Evolutionary conservation across 352 stramenopile species (phyloP).

Genomic region (Phytophthora meadii): DNA sequence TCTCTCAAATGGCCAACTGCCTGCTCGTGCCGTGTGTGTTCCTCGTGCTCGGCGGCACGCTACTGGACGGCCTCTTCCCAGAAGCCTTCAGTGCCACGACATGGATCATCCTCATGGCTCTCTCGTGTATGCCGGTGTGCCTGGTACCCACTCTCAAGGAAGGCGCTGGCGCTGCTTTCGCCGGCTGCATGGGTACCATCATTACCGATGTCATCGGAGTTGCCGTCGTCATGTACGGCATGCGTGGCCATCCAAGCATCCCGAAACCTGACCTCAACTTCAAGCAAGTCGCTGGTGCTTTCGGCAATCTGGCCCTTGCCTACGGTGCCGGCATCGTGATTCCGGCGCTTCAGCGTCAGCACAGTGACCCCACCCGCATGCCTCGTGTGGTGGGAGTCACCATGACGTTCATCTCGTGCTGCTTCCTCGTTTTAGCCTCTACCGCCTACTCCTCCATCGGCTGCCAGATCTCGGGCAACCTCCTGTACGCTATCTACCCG

Average conservation of each 20-base stretch:
- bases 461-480: constrained; percentile 63
- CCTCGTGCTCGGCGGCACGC: constrained; percentile 51
- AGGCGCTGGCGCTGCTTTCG: constrained; percentile 44
- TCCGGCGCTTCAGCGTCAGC: constrained; percentile 50
- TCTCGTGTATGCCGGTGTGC: constrained; percentile 44
- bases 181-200: constrained; percentile 50
- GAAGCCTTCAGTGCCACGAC: constrained; percentile 38
- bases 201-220: constrained; percentile 53
- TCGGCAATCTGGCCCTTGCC: constrained; percentile 60
- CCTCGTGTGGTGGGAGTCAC: constrained; percentile 52
- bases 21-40: constrained; percentile 54
- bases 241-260: constrained; percentile 42
- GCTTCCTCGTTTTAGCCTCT: constrained; percentile 52
- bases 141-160: constrained; percentile 61
- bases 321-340: constrained; percentile 61
- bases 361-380: constrained; percentile 60
- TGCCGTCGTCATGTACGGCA: constrained; percentile 45
- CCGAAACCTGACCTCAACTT: constrained; percentile 46
- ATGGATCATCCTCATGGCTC: constrained; percentile 59
- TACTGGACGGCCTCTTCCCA: constrained; percentile 54
- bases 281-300: constrained; percentile 50
- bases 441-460: constrained; percentile 52
- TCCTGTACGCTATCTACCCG: constrained; percentile 61
- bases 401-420: constrained; percentile 46
- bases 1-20: constrained; percentile 50